Conservation (phyloP, 1,284 basidiomycete species). For the Malassezia dermatis region DNA sequence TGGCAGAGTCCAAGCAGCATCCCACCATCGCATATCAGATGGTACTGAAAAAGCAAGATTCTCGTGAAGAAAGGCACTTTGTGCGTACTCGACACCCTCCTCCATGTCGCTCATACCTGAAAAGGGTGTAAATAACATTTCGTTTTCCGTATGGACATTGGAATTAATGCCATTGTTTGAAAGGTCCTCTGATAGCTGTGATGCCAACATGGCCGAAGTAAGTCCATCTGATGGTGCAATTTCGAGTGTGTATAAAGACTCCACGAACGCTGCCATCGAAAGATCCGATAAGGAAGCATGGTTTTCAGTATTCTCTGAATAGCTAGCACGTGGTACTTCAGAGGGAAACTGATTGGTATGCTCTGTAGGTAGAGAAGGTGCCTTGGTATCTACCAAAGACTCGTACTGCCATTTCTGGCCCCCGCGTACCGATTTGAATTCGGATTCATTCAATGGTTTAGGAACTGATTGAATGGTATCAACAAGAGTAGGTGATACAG, state of each 20-base stretch:
- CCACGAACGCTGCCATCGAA: conserved; percentile 40
- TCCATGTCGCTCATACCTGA: neutral
- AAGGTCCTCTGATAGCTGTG: conserved; percentile 1
- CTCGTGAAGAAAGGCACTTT: conserved; percentile 28
- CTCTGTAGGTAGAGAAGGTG: neutral
- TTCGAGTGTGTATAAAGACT: conserved; percentile 43
- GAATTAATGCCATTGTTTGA: neutral
- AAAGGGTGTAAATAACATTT: neutral
- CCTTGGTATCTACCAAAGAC: neutral
- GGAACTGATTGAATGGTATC: neutral
- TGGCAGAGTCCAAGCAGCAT: conserved; percentile 23
- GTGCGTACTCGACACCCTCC: neutral
- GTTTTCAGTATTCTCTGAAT: neutral
- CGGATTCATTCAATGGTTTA: neutral
- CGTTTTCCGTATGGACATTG: neutral
- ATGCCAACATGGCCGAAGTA: conserved; percentile 8
- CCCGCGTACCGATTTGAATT: neutral
- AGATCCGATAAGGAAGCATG: conserved; percentile 20
- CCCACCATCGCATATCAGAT: conserved; percentile 45
- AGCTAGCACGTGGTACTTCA: neutral
- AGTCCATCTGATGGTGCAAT: conserved; percentile 32
- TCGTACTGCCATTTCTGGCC: neutral
- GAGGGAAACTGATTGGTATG: neutral
- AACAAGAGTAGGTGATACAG: neutral
- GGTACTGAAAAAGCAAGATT: conserved; percentile 41